Conservation (phyloP, 495 filamentous ascomycete genomes). For the Neurospora sp. region DNA sequence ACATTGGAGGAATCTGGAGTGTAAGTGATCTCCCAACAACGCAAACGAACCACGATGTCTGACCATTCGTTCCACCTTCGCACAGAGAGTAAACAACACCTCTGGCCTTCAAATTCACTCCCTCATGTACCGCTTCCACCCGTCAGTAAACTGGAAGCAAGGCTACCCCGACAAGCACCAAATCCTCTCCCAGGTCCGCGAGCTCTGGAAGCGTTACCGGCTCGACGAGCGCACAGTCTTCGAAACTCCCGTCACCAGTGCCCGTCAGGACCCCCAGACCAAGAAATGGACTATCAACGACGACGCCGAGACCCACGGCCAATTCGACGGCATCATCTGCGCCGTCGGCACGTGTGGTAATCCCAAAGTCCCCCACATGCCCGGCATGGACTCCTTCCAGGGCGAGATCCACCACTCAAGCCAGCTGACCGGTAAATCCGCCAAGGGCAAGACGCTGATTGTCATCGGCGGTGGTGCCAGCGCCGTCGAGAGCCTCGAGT, state of each 20-base stretch:
- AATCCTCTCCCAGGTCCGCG: conserved; percentile 58
- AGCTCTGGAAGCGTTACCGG: conserved; percentile 67
- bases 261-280: conserved; percentile 50
- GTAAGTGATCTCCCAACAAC: conserved; percentile 32
- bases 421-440: conserved; percentile 53
- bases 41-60: neutral
- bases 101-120: conserved; percentile 75
- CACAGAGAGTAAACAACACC: conserved; percentile 69
- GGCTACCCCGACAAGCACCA: conserved; percentile 67
- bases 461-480: conserved; percentile 73
- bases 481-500: conserved; percentile 77
- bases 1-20: conserved; percentile 77
- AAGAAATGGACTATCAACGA: conserved; percentile 77
- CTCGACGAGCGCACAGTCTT: conserved; percentile 63
- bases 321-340: conserved; percentile 68
- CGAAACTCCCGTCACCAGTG: conserved; percentile 53
- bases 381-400: conserved; percentile 54
- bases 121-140: conserved; percentile 83
- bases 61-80: neutral
- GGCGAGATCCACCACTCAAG: conserved; percentile 65
- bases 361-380: conserved; percentile 58
- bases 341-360: conserved; percentile 73
- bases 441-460: conserved; percentile 60
- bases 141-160: conserved; percentile 58
- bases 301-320: conserved; percentile 41